These are phyloP conservation scores for Porphyrellus cyaneotinctus DNA, from an alignment of 768 basidiomycete species.

Conservation along the genomic window DNA sequence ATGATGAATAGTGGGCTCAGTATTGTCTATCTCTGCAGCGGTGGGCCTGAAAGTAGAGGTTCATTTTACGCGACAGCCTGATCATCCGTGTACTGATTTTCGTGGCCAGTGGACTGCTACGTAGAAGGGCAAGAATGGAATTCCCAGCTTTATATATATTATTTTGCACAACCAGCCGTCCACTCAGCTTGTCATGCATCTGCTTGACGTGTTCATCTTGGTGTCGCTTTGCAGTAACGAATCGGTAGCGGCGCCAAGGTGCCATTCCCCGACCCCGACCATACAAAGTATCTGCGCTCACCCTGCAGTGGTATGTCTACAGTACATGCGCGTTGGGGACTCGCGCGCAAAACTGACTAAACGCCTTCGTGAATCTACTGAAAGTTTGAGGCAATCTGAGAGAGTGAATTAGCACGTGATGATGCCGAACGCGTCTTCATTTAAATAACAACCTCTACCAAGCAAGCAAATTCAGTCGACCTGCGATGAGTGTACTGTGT, in stretches of 20 bases:
- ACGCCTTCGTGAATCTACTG: too few species aligned
- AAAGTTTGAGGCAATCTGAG: too few species aligned
- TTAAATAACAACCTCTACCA: too few species aligned
- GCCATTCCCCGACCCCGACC: too few species aligned
- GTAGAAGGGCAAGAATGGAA: slow-evolving; percentile 3
- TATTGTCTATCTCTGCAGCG: not conserved
- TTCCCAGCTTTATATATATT: slow-evolving; percentile 2
- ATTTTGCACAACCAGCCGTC: not conserved
- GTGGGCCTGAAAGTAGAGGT: slow-evolving; percentile 7
- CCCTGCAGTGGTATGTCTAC: too few species aligned
- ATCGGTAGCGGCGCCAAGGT: not conserved
- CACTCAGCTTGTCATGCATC: not conserved
- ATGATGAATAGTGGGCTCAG: slow-evolving; percentile 44
- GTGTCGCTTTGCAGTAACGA: not conserved
- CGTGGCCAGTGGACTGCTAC: not conserved
- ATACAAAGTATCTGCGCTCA: too few species aligned
- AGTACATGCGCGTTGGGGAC: too few species aligned
- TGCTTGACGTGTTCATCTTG: not conserved
- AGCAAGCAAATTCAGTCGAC: not conserved
- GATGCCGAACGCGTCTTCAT: not conserved
- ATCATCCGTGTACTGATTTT: not conserved
- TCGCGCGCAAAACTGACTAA: too few species aligned
- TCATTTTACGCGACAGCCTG: not conserved
- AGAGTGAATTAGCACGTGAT: slow-evolving; percentile 20
- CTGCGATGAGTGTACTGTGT: slow-evolving; percentile 18